Conservation (phyloP, 2,329 filamentous ascomycete species). For the Aaosphaeria arxii region DNA sequence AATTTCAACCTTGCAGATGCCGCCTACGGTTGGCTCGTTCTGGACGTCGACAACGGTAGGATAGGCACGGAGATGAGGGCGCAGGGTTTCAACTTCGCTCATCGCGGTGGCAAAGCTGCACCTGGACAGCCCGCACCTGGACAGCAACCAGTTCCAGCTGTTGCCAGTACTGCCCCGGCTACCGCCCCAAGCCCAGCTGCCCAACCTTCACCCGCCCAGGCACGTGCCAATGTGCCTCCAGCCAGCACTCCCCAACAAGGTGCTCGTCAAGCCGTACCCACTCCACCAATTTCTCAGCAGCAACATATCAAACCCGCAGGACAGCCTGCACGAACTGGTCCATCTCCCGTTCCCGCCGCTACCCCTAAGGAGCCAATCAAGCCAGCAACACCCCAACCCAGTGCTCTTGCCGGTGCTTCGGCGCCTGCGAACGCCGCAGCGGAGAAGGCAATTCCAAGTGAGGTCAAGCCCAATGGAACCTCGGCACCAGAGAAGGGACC, state of each 20-base stretch:
- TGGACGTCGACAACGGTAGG: conserved; percentile 91
- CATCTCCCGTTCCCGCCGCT: conserved; percentile 38
- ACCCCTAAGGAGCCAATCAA: conserved; percentile 47
- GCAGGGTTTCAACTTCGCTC: conserved; percentile 98
- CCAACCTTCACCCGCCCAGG: conserved; percentile 35
- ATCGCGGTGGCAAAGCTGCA: conserved; percentile 74
- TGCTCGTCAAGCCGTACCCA: conserved; percentile 26
- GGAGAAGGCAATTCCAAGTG: conserved; percentile 40
- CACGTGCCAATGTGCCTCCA: conserved; percentile 27
- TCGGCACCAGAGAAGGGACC: conserved; percentile 37
- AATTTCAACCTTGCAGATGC: conserved; percentile 99
- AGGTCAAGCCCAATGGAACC: conserved; percentile 51
- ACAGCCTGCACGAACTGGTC: conserved; percentile 36
- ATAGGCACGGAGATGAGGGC: conserved; percentile 99
- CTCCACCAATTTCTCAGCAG: conserved; percentile 33
- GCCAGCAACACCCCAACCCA: conserved; percentile 49
- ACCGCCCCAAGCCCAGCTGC: conserved; percentile 38
- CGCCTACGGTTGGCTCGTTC: conserved; percentile 90
- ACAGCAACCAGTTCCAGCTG: conserved; percentile 34
- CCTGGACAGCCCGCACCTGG: conserved; percentile 35
- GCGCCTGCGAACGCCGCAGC: conserved; percentile 32
- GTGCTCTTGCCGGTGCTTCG: conserved; percentile 21
- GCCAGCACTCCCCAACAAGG: conserved; percentile 33
- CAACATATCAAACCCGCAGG: conserved; percentile 34
- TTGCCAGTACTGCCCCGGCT: conserved; percentile 31